phyloP scores from a whole-genome alignment of 2,329 filamentous ascomycete species.

The Alternaria ethzedia region DNA sequence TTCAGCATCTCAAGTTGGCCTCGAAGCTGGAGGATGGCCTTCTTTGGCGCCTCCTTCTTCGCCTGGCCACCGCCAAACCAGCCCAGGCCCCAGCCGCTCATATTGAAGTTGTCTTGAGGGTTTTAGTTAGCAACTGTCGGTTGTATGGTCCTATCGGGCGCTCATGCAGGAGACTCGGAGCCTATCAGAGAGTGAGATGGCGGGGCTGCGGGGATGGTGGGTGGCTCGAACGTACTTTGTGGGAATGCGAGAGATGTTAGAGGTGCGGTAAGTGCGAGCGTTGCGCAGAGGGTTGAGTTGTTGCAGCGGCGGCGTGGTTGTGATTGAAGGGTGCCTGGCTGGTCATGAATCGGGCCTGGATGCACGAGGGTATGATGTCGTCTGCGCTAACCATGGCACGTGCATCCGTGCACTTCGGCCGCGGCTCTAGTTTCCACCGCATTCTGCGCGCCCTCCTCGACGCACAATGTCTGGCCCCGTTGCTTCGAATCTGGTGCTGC shows the following conservation, averaged over 20 bases:
- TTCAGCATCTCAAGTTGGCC: slow-evolving; percentile 96
- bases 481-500: slow-evolving; percentile 60
- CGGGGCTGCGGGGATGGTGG: slow-evolving; percentile 22
- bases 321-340: slow-evolving; percentile 22
- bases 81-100: slow-evolving; percentile 60
- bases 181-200: slow-evolving; percentile 21
- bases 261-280: background rate
- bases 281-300: slow-evolving; percentile 4
- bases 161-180: slow-evolving; percentile 1
- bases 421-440: slow-evolving; percentile 21
- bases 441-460: background rate
- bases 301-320: slow-evolving; percentile 16
- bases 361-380: slow-evolving; percentile 35
- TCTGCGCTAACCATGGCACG: slow-evolving; percentile 25
- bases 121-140: slow-evolving; percentile 3
- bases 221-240: slow-evolving; percentile 19
- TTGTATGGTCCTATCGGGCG: slow-evolving; percentile 1
- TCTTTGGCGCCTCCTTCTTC: slow-evolving; percentile 93
- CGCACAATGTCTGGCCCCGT: slow-evolving; percentile 56
- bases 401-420: slow-evolving; percentile 21
- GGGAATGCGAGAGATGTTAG: background rate
- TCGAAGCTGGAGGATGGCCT: slow-evolving; percentile 88
- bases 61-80: slow-evolving; percentile 90
- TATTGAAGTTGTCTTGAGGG: slow-evolving; percentile 18
- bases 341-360: slow-evolving; percentile 26